These are phyloP conservation scores for Lanmaoa pseudosensibilis DNA, from an alignment of 768 basidiomycete genomes.

Conservation along the genomic window DNA sequence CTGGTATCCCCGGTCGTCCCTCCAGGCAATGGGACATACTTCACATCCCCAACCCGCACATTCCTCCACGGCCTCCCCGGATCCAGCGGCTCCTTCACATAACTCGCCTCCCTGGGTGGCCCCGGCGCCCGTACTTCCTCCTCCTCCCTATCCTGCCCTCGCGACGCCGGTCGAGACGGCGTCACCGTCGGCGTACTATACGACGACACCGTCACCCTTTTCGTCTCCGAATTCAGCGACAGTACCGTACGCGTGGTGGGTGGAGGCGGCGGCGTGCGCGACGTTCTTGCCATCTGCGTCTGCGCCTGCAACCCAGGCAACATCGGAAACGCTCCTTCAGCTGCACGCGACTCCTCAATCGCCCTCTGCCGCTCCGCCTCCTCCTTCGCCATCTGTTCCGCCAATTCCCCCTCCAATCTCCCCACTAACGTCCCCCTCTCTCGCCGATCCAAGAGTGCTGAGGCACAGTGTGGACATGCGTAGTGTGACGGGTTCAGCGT, in stretches of 20 bases:
- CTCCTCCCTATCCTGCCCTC: slow-evolving; percentile 37
- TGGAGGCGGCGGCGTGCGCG: slow-evolving; percentile 23
- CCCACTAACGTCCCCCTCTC: slow-evolving; percentile 39
- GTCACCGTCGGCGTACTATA: slow-evolving; percentile 40
- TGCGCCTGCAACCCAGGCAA: slow-evolving; percentile 32
- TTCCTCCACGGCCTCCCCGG: slow-evolving; percentile 46
- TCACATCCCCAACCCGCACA: slow-evolving; percentile 31
- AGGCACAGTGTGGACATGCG: slow-evolving; percentile 55
- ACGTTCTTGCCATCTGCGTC: slow-evolving; percentile 6
- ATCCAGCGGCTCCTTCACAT: slow-evolving; percentile 32
- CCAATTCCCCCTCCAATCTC: slow-evolving; percentile 46
- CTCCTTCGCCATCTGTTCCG: slow-evolving; percentile 46
- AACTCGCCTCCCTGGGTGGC: slow-evolving; percentile 39
- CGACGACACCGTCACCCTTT: slow-evolving; percentile 53
- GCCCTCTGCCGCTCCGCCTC: slow-evolving; percentile 47
- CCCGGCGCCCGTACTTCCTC: slow-evolving; percentile 41
- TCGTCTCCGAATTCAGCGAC: slow-evolving; percentile 54
- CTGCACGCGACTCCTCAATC: slow-evolving; percentile 47
- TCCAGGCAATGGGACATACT: slow-evolving; percentile 38
- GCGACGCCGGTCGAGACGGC: slow-evolving; percentile 36
- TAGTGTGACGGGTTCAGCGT: slow-evolving; percentile 52
- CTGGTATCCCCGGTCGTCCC: not conserved
- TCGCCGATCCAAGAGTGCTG: slow-evolving; percentile 37
- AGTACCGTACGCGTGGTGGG: slow-evolving; percentile 56
- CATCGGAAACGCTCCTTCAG: slow-evolving; percentile 62